Base-by-base conservation (phyloP, 306 rosid species). In the Ammopiptanthus mongolicus region DNA sequence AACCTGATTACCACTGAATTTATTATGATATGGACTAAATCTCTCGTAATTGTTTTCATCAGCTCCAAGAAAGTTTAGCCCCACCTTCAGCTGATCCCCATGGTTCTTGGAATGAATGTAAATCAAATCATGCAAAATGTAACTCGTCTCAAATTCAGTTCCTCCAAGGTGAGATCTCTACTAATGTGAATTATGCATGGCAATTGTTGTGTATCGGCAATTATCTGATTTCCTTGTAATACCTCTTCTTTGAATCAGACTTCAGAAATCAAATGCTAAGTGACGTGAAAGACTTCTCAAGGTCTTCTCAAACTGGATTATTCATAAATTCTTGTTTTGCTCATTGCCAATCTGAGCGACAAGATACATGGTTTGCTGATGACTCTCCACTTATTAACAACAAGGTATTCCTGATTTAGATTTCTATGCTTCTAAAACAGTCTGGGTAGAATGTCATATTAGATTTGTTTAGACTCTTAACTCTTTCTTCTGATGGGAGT, bases 271-370 rank as follows among this genome's bases (percentile, higher is more conserved):
- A 87, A 84, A 91, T 93, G 93, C 82, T 91, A 51, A 63, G 69
- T 64, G 89, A 86, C 18, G 31, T 89, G 41, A 85, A 75, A 75
- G 88, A 28, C 31, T 89, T 91, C 87, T 82, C 89, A 71, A 1
- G 19, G 70, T 63, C 90, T 53, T 70, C 76, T 55, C 86, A 81
- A 79, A 82, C 85, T 39, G 96, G 98, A 71, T 57, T 88, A 25
- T 93, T 89, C 90, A 87, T 93, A 82, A 93, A 93, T 78, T 91
- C 98, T 50, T 93, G 97, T 81, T 93, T 93, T 82, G 93, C 98
- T 60, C 97, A 93, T 80, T 91, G 98, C 86, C 98, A 93, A 79
- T 86, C 98, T 51, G 98, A 91, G 83, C 86, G 93, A 83, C 98
- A 93, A 73, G 98, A 93, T 65, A 93, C 98, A 3, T 93, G 98